Evolutionary conservation across 2,329 filamentous ascomycete species (phyloP), one percentile per base, ranked within the genome.

Genomic region (Cercospora janseana): DNA sequence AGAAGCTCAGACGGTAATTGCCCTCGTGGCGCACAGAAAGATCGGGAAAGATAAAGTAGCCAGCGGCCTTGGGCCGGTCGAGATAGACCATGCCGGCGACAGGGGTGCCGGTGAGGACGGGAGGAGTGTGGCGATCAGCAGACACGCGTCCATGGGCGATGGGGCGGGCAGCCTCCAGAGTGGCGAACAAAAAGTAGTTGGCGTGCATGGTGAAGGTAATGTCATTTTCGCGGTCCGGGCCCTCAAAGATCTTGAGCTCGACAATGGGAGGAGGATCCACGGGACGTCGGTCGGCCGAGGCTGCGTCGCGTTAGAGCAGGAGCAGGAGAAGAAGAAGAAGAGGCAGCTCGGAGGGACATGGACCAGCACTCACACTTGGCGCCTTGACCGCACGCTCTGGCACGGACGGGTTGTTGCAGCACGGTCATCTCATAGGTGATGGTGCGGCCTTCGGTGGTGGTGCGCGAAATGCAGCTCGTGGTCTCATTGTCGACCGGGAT

Each of bases 11-110:
- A n/a, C 86, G 80, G 70, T 96, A 98, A 60, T 86, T 85, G 55
- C 93, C 93, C 70, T 98, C 93, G 65, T 98, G 92, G 49, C 93
- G 85, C 40, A 98, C 92, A 0, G 92, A 96, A 21, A 97, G 76
- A 70, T 98, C 93, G 3, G 93, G 93, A 68, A 98, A 98, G 69
- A 98, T 88, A 71, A 98, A 98, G 70, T 97, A 98, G 47, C 91
- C 93, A 12, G 82, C 82, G 15, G 80, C 81, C 2, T 69, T 72
- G 1, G 93, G 93, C 35, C 92, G 86, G 67, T 97, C 92, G 43
- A 98, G 79, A 66, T 97, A 96, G 18, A 92, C 91, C 80, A 96
- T 95, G 51, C 92, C 93, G 13, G 92, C 93, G 10, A 95, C 92
- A 0, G 91, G 90, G 62, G 95, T 92, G 58, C 93, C 93, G 0